Evolutionary conservation across 2,329 filamentous ascomycete genomes (phyloP), one percentile per base, ranked within the genome.

Genomic region (Cladorrhinum sp.): DNA sequence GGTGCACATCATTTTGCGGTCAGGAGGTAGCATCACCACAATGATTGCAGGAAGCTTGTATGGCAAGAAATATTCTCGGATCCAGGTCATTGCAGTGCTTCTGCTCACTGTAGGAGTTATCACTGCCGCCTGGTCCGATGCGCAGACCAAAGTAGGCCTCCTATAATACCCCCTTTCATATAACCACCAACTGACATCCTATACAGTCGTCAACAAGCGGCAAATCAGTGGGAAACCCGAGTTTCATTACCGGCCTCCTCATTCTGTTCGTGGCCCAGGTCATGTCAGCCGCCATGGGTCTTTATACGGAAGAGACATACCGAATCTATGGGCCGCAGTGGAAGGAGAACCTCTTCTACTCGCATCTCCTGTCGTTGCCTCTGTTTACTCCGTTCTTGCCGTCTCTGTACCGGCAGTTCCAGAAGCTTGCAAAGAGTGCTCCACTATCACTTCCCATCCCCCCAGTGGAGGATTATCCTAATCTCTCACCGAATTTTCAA

Each of bases 271-370:
- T 96, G 39, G 95, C 95, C 1, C 95, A 99, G 76, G 77, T 96
- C 3, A 83, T 98, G 21, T 96, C 92, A 7, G 92, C 95, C 21
- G 89, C 93, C 70, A 97, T 98, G 89, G 95, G 95, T 3, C 84
- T 97, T 28, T 98, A 96, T 73, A 94, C 94, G 0, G 93, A 99
- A 73, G 87, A 92, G 66, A 91, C 93, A 0, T 99, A 98, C 77
- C 84, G 84, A 61, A 84, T 83, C 60, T 92, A 96, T 74, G 92
- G 93, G 5, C 90, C 90, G 28, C 89, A 95, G 73, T 98, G 95
- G 92, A 90, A 89, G 68, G 95, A 98, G 74, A 96, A 96, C 66
- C 82, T 99, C 12, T 98, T 99, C 78, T 99, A 98, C 78, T 96
- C 91, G 1, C 87, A 90, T 66, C 73, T 91, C 7, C 80, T 94